A percentile compares a stretch with the other conserved stretches of the same genome.
Conservation (phyloP, 805 yeast genomes). For the Phaffomyces opuntiae region DNA sequence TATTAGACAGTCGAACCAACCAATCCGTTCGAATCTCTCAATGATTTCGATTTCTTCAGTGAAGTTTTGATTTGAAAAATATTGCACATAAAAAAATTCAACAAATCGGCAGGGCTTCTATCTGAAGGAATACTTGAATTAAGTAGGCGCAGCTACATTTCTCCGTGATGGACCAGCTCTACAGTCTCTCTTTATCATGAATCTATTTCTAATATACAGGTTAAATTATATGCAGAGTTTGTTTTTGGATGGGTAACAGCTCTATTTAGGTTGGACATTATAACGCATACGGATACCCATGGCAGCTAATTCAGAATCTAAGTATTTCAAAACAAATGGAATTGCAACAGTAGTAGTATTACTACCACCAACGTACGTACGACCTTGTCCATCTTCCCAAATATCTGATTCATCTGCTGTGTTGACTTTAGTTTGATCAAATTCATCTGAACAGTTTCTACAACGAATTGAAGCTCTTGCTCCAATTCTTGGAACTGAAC, state of each 20-base stretch:
- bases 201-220: slow-evolving; percentile 2
- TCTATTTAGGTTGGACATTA: slow-evolving; percentile 59
- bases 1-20: too few relatives aligned
- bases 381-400: slow-evolving; percentile 98
- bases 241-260: neutral
- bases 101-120: neutral
- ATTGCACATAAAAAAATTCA: too few relatives aligned
- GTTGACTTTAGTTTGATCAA: slow-evolving; percentile 41
- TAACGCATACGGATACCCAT: slow-evolving; percentile 95
- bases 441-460: slow-evolving; percentile 78
- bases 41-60: too few relatives aligned
- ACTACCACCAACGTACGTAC: slow-evolving; percentile 83
- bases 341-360: slow-evolving; percentile 93
- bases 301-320: slow-evolving; percentile 92
- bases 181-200: neutral
- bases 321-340: slow-evolving; percentile 91
- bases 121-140: too few relatives aligned
- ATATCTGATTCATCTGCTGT: slow-evolving; percentile 62
- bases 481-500: slow-evolving; percentile 88
- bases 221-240: slow-evolving; percentile 1
- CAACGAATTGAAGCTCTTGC: slow-evolving; percentile 72
- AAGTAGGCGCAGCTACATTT: neutral
- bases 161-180: too few relatives aligned
- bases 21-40: too few relatives aligned
- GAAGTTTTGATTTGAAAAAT: too few relatives aligned